Conservation (phyloP, 129 eudicot species). For the Chrysanthemum lavandulifolium region DNA sequence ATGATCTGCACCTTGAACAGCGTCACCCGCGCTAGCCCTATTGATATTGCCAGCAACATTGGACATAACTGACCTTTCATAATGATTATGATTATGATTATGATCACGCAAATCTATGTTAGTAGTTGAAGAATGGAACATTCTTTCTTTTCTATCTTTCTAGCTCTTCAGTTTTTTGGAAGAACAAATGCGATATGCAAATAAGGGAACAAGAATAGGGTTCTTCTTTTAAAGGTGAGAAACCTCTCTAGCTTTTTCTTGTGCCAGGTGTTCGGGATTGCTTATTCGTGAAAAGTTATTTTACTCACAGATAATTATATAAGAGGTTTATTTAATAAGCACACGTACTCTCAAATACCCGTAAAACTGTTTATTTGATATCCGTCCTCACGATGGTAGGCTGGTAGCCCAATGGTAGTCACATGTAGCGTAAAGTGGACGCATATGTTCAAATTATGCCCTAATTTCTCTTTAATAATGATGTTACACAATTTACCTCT, state of each 20-base stretch:
- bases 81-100: slow-evolving; percentile 33
- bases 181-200: slow-evolving; percentile 48
- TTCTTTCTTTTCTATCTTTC: slow-evolving; percentile 29
- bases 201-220: slow-evolving; percentile 56
- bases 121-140: slow-evolving; percentile 72
- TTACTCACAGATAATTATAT: neutral
- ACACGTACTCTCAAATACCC: too few species aligned
- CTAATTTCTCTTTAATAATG: too few species aligned
- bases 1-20: slow-evolving; percentile 64
- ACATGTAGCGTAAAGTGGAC: too few species aligned
- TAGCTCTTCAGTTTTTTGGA: slow-evolving; percentile 41
- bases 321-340: too few species aligned
- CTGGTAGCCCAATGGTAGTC: too few species aligned
- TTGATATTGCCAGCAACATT: too few species aligned
- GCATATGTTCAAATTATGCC: too few species aligned
- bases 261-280: too few species aligned
- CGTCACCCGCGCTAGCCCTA: slow-evolving; percentile 31
- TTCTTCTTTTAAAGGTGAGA: slow-evolving; percentile 57
- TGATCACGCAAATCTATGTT: slow-evolving; percentile 54
- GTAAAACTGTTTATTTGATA: too few species aligned
- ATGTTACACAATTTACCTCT: too few species aligned
- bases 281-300: too few species aligned
- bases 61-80: slow-evolving; percentile 26
- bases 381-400: too few species aligned
- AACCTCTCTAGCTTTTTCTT: slow-evolving; percentile 27